phyloP scores from a whole-genome alignment of 2,329 filamentous ascomycete genomes.

The Raffaelea albimanens region DNA sequence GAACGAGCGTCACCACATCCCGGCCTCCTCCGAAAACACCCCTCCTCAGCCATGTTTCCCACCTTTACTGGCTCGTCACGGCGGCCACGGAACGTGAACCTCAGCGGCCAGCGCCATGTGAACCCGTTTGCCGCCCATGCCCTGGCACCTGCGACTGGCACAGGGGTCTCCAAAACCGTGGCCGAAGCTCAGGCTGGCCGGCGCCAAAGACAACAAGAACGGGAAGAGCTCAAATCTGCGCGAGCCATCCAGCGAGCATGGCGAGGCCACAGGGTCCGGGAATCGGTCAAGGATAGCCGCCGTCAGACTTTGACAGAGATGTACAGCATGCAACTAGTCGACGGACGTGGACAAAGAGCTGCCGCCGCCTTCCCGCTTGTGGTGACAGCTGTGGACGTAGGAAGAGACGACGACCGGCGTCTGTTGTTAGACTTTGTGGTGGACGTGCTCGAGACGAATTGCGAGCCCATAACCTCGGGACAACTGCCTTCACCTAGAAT shows the following conservation, averaged over 20 bases:
- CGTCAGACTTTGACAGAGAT: constrained; percentile 54
- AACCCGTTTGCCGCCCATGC: constrained; percentile 68
- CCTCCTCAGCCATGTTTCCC: constrained; percentile 65
- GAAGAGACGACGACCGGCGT: constrained; percentile 33
- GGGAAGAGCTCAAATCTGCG: constrained; percentile 65
- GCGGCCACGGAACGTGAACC: constrained; percentile 83
- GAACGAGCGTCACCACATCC: too few species aligned
- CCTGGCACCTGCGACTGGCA: constrained; percentile 45
- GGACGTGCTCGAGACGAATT: constrained; percentile 29
- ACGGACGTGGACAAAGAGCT: constrained; percentile 25
- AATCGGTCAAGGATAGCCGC: constrained; percentile 44
- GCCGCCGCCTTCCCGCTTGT: constrained; percentile 36
- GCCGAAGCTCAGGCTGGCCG: constrained; percentile 83
- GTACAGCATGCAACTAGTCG: constrained; percentile 29
- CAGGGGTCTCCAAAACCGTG: constrained; percentile 66
- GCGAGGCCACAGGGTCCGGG: constrained; percentile 64
- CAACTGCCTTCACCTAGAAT: constrained; percentile 21
- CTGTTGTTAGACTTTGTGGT: constrained; percentile 35
- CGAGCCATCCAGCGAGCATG: constrained; percentile 69
- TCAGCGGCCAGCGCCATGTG: constrained; percentile 65
- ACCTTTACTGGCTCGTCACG: constrained; percentile 84
- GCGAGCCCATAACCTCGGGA: constrained; percentile 24
- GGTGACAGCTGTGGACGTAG: constrained; percentile 37
- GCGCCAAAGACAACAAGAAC: constrained; percentile 67
- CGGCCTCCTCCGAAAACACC: not conserved